phyloP scores from a whole-genome alignment of 148 eudicot genomes.

The Cornus florida region DNA sequence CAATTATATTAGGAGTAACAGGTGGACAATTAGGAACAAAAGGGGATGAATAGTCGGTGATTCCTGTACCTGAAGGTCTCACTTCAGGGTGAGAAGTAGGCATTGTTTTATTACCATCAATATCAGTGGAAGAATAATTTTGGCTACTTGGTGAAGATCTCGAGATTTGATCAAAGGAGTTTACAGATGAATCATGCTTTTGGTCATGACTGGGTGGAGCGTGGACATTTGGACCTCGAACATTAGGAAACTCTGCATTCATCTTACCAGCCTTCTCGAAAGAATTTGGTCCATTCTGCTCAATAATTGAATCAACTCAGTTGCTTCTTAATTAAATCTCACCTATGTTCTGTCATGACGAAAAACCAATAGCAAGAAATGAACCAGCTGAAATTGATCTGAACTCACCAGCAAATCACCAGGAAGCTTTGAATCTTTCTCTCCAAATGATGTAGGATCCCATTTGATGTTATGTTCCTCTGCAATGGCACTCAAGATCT shows the following conservation, averaged over 20 bases:
- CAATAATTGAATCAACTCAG: slow-evolving; percentile 11
- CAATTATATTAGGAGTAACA: slow-evolving; percentile 1
- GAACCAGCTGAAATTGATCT: not conserved
- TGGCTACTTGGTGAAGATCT: slow-evolving; percentile 31
- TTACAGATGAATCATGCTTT: slow-evolving; percentile 26
- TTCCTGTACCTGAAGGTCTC: slow-evolving; percentile 49
- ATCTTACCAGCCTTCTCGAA: slow-evolving; percentile 39
- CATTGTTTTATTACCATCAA: slow-evolving; percentile 20
- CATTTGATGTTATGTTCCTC: slow-evolving; percentile 81
- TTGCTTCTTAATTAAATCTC: too few relatives aligned
- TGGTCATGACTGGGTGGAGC: slow-evolving; percentile 34
- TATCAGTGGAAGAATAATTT: slow-evolving; percentile 27
- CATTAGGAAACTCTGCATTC: slow-evolving; percentile 43
- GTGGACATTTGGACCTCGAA: slow-evolving; percentile 23
- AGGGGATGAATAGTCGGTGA: not conserved
- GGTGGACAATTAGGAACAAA: not conserved
- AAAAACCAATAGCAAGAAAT: not conserved
- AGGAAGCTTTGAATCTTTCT: slow-evolving; percentile 49
- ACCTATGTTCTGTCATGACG: not conserved
- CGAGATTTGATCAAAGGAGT: slow-evolving; percentile 25
- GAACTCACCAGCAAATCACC: slow-evolving; percentile 56
- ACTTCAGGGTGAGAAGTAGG: slow-evolving; percentile 30
- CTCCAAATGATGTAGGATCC: slow-evolving; percentile 73
- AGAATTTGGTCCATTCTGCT: slow-evolving; percentile 55
- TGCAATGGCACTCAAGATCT: slow-evolving; percentile 79